Evolutionary conservation across 2,329 filamentous ascomycete species (phyloP).

Genomic region (Sphaerulina vaccinii): DNA sequence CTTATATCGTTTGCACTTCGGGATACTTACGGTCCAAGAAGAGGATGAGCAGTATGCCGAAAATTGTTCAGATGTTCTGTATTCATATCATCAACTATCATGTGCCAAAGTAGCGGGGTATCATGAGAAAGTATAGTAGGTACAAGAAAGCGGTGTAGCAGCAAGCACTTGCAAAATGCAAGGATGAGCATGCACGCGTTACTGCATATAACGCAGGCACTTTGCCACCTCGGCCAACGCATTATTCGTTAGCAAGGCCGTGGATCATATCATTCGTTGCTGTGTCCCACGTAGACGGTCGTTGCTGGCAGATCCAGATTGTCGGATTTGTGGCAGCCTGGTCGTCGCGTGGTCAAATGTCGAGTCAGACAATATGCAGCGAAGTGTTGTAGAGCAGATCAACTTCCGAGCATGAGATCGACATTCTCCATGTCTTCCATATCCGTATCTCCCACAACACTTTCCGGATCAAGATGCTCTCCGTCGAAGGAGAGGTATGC

Average conservation of each 20-base stretch:
- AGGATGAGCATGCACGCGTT: slow-evolving; percentile 8
- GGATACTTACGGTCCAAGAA: too few species aligned
- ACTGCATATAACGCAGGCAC: slow-evolving; percentile 5
- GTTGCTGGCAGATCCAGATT: slow-evolving; percentile 7
- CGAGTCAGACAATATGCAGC: background rate
- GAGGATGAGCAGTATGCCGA: background rate
- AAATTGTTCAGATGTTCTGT: background rate
- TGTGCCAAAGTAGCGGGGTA: slow-evolving; percentile 7
- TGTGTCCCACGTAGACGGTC: slow-evolving; percentile 6
- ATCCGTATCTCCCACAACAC: slow-evolving; percentile 64
- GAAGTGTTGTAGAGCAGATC: slow-evolving; percentile 12
- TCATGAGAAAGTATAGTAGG: slow-evolving; percentile 3
- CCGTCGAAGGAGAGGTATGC: slow-evolving; percentile 73
- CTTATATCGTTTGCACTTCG: too few species aligned
- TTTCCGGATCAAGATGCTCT: slow-evolving; percentile 62
- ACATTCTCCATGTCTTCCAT: slow-evolving; percentile 73
- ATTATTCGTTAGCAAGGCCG: slow-evolving; percentile 11
- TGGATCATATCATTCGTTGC: slow-evolving; percentile 9
- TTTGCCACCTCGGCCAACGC: slow-evolving; percentile 11
- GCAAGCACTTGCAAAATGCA: background rate
- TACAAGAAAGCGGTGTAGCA: slow-evolving; percentile 8
- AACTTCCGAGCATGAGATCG: slow-evolving; percentile 66
- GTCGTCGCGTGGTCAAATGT: slow-evolving; percentile 1
- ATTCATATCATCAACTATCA: background rate
- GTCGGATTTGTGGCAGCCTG: slow-evolving; percentile 7